Evolutionary conservation across 108 stramenopile species (phyloP), one percentile per base, ranked within the genome.

Genomic region (Fistulifera solaris): DNA sequence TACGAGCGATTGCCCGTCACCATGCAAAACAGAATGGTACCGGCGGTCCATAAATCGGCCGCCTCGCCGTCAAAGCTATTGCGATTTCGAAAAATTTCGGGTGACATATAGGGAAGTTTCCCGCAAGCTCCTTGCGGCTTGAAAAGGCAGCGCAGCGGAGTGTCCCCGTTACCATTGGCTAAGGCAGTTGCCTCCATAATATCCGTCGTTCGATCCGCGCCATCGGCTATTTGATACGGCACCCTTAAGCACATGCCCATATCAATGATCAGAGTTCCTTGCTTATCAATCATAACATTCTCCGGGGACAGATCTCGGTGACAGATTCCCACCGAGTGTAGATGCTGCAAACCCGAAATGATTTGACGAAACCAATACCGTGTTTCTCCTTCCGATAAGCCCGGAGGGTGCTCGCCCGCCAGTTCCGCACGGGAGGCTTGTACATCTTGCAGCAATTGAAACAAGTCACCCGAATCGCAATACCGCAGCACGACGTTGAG

Each of bases 31-130:
- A 96, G 63, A 38, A 94, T 85, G 23, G 90, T 77, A 1, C 93
- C 95, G 8, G 59, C 41, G 1, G 93, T 87, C 93, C 93, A 96
- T 3, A 96, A 54, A 58, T 96, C 95, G 2, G 81, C 76, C 0
- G 88, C 72, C 27, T 66, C 70, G 0, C 92, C 92, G 61, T 94
- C 85, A 72, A 89, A 92, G 15, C 56, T 48, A 21, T 54, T 42
- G 21, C 48, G 56, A 50, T 65, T 83, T 1, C 42, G 46, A 60
- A 45, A 80, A 25, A 71, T 61, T 59, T 46, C 63, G 12, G 61
- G 58, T 15, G 13, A 76, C 76, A 91, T 85, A 62, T 94, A 94
- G 24, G 85, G 78, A 16, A 64, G 43, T 52, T 94, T 91, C 1
- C 93, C 93, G 59, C 85, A 84, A 0, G 64, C 67, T 12, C 78